Base-by-base conservation (phyloP, 192 early-diverging fungal species). In the Piromyces finnis region DNA sequence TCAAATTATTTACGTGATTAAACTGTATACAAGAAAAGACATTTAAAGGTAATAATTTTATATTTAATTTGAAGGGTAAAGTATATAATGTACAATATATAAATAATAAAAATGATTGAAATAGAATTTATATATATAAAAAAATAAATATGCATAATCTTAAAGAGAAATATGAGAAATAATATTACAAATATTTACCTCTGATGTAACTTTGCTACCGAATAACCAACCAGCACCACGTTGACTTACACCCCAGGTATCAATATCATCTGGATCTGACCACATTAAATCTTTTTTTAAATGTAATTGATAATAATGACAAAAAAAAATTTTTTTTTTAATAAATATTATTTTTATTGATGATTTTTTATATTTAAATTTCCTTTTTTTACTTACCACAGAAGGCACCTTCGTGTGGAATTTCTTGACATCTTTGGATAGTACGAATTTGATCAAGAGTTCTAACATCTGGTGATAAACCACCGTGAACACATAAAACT, bases 211-310 rank as follows among this genome's bases (percentile, higher is more conserved):
- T 86, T 95, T 94, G 36, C 91, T 88, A 12, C 97, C 97, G 89
- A 99, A 99, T 26, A 97, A 87, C 93, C 95, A 99, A 68, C 97
- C 98, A 68, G 96, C 96, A 41, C 96, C 97, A 79, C 96, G 85
- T 68, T 94, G 94, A 85, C 92, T 94, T 29, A 95, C 93, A 29
- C 92, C 93, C 94, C 94, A 96, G 12, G 94, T 93, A 39, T 95
- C 94, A 83, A 95, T 94, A 51, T 97, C 94, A 83, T 97, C 95
- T 18, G 95, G 95, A 86, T 97, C 94, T n/a, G 94, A 95, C 94
- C 94, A 95, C 94, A 95, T 95, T 78, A 97, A 84, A 90, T 95
- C 95, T 94, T 84, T 0, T 28, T 77, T 28, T 59, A 68, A 84
- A 26, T 28, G 83, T 26, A 27, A 39, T n/a, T 18, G 1, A 15